Conservation (phyloP, 805 yeast genomes). For the Candida sanyiensis region DNA sequence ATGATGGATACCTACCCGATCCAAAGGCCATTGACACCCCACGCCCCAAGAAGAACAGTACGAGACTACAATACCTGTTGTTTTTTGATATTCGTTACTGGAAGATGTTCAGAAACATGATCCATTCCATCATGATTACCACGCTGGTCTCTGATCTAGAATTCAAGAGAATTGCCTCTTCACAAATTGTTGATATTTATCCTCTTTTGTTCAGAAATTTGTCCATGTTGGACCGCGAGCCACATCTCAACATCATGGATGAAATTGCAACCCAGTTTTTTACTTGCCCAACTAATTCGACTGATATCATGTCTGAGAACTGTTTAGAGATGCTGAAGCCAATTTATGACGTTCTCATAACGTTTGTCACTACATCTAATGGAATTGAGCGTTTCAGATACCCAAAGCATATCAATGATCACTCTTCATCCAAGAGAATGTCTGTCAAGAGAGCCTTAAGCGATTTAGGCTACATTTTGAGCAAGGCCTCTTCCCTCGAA, state of each 20-base stretch:
- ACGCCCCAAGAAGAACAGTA: background rate
- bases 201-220: constrained; percentile 44
- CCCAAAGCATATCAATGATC: constrained; percentile 8
- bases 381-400: constrained; percentile 24
- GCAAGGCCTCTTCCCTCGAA: constrained; percentile 28
- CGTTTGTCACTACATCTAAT: constrained; percentile 29
- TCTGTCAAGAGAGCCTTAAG: constrained; percentile 13
- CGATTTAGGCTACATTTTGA: constrained; percentile 18
- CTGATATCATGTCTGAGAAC: constrained; percentile 33
- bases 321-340: constrained; percentile 42
- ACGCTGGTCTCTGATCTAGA: constrained; percentile 45
- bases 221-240: constrained; percentile 76
- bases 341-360: constrained; percentile 37
- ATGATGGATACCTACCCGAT: constrained; percentile 14
- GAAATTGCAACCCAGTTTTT: constrained; percentile 79
- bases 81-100: constrained; percentile 55
- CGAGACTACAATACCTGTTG: constrained; percentile 44
- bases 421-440: constrained; percentile 10
- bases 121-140: constrained; percentile 49
- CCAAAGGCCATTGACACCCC: background rate
- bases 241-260: constrained; percentile 71
- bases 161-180: constrained; percentile 43
- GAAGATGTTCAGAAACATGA: constrained; percentile 41
- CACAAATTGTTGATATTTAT: constrained; percentile 49
- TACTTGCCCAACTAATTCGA: constrained; percentile 81